phyloP scores from a whole-genome alignment of 805 yeast genomes.

The Lipomyces spencermartinsiae region DNA sequence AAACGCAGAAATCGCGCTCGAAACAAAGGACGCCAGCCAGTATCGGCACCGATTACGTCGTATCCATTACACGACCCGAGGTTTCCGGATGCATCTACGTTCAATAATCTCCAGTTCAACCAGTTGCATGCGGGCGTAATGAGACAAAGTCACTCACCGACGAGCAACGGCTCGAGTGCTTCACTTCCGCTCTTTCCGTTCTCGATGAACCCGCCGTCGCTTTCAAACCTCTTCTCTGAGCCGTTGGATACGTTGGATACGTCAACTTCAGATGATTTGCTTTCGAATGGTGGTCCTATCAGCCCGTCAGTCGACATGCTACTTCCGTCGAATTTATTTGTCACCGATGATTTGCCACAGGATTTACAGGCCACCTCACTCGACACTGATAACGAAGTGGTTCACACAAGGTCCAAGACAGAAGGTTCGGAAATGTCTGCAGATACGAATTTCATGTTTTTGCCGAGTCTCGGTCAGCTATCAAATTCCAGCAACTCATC shows the following conservation, averaged over 20 bases:
- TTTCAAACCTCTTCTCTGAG: constrained; percentile 15
- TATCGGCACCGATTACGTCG: constrained; percentile 36
- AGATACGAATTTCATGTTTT: constrained; percentile 1
- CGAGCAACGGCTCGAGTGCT: constrained; percentile 13
- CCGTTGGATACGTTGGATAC: constrained; percentile 19
- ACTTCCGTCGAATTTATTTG: constrained; percentile 48
- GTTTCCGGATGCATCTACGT: constrained; percentile 39
- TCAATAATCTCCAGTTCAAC: constrained; percentile 31
- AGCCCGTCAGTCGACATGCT: constrained; percentile 49
- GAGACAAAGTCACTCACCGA: neutral
- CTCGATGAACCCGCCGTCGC: constrained; percentile 17
- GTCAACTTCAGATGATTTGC: constrained; percentile 28
- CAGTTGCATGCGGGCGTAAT: constrained; percentile 9
- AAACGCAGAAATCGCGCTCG: constrained; percentile 31
- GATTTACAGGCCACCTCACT: neutral
- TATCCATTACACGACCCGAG: constrained; percentile 39
- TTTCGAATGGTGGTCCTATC: constrained; percentile 41
- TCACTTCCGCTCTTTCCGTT: constrained; percentile 18
- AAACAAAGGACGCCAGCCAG: constrained; percentile 26
- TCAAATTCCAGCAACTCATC: neutral
- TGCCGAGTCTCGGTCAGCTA: neutral
- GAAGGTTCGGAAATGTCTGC: constrained; percentile 12
- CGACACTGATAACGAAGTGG: neutral
- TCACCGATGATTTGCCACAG: constrained; percentile 29
- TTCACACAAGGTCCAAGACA: constrained; percentile 8